Conservation (phyloP, 164 flowering plant species). For the Stephania cephalantha region DNA sequence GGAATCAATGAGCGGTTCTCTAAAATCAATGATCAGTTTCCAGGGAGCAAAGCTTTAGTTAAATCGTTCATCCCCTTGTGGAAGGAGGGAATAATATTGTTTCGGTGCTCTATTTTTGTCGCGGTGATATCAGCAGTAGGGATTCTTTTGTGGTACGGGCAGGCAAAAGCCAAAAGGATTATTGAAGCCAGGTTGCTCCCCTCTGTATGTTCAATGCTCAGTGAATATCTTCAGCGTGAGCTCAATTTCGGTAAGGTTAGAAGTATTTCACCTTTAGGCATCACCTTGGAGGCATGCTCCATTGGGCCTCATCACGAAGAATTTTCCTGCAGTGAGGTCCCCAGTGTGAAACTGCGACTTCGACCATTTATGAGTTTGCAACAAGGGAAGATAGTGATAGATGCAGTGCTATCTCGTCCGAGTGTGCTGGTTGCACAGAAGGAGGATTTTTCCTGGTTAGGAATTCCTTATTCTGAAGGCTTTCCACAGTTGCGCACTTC, state of each 20-base stretch:
- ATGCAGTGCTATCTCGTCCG: conserved; percentile 80
- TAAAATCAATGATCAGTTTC: conserved; percentile 48
- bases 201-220: conserved; percentile 66
- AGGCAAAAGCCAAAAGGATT: conserved; percentile 50
- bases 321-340: conserved; percentile 85
- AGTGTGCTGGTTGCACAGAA: conserved; percentile 71
- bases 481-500: conserved; percentile 46
- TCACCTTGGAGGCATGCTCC: conserved; percentile 80
- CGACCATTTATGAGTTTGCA: conserved; percentile 81
- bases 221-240: conserved; percentile 80
- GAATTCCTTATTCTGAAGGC: conserved; percentile 62
- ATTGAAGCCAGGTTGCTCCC: conserved; percentile 79
- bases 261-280: conserved; percentile 74
- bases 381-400: conserved; percentile 90
- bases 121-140: conserved; percentile 77
- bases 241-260: conserved; percentile 70
- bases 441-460: conserved; percentile 85
- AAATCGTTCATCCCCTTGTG: conserved; percentile 58
- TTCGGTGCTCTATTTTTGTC: conserved; percentile 68
- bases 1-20: conserved; percentile 45
- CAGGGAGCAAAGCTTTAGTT: conserved; percentile 46
- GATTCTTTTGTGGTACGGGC: conserved; percentile 78
- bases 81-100: conserved; percentile 68
- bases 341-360: conserved; percentile 63
- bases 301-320: conserved; percentile 79